A percentile compares a stretch with the other conserved stretches of the same genome.
phyloP scores from a whole-genome alignment of 768 basidiomycete species.

The Lactarius hengduanensis region DNA sequence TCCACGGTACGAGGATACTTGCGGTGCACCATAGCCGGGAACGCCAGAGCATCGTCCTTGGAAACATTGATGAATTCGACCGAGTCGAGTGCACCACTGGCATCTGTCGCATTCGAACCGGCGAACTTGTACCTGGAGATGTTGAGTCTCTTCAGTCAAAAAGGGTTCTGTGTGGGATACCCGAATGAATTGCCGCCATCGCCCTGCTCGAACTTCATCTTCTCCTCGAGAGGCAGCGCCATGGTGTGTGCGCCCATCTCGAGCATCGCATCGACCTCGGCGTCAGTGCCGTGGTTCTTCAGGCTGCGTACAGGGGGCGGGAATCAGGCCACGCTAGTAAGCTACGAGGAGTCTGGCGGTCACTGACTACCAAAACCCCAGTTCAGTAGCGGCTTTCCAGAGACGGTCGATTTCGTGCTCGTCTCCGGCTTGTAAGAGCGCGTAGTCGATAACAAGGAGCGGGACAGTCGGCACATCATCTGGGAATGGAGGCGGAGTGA shows the following conservation, averaged over 20 bases:
- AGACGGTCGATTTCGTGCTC: slow-evolving; percentile 42
- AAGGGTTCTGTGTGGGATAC: neutral
- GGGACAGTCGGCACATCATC: slow-evolving; percentile 45
- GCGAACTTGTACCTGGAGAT: slow-evolving; percentile 25
- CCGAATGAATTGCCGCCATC: slow-evolving; percentile 31
- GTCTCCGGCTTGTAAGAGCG: slow-evolving; percentile 38
- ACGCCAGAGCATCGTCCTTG: slow-evolving; percentile 38
- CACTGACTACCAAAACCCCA: slow-evolving; percentile 58
- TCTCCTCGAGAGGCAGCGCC: slow-evolving; percentile 42
- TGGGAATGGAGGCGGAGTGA: slow-evolving; percentile 44
- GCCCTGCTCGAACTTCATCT: slow-evolving; percentile 43
- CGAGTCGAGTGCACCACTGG: slow-evolving; percentile 29
- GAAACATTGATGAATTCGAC: slow-evolving; percentile 30
- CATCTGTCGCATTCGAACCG: slow-evolving; percentile 32
- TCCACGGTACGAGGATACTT: slow-evolving; percentile 37
- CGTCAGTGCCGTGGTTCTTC: slow-evolving; percentile 43
- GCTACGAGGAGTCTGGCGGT: neutral
- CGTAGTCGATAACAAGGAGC: slow-evolving; percentile 47
- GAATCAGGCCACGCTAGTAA: neutral
- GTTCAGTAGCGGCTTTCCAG: slow-evolving; percentile 47
- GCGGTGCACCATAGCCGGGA: slow-evolving; percentile 35
- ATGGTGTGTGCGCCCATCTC: slow-evolving; percentile 41
- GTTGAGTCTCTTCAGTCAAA: neutral
- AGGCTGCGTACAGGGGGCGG: slow-evolving; percentile 32
- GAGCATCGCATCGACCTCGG: slow-evolving; percentile 40